Evolutionary conservation across 352 stramenopile genomes (phyloP).

Genomic region (Phytopythium boreale): DNA sequence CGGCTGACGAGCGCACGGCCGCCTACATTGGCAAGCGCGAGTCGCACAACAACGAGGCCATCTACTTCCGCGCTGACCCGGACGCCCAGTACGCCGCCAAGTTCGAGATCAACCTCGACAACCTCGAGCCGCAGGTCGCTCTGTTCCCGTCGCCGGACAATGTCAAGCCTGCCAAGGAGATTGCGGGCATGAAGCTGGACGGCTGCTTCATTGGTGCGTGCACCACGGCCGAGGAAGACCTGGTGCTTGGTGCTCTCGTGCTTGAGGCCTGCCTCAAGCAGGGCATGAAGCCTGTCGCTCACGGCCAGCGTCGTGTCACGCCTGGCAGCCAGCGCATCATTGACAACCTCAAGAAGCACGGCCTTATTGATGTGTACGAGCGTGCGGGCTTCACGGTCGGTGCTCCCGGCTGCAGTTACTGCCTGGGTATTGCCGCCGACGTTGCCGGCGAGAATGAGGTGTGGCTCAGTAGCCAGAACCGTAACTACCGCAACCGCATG

Average conservation of each 20-base stretch:
- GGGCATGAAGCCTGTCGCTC: conserved; percentile 49
- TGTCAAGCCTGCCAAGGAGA: conserved; percentile 63
- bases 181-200: conserved; percentile 71
- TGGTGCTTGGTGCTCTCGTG: conserved; percentile 76
- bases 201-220: conserved; percentile 87
- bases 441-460: conserved; percentile 80
- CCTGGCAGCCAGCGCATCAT: conserved; percentile 79
- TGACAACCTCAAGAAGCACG: conserved; percentile 74
- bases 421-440: conserved; percentile 78
- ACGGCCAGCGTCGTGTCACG: conserved; percentile 74
- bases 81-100: conserved; percentile 71
- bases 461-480: conserved; percentile 82
- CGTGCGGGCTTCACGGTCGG: conserved; percentile 75
- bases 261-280: conserved; percentile 72
- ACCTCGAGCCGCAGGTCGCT: conserved; percentile 70
- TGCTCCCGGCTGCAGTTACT: conserved; percentile 78
- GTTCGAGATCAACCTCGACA: conserved; percentile 71
- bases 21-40: conserved; percentile 75
- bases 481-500: conserved; percentile 89
- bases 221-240: conserved; percentile 78
- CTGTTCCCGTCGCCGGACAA: conserved; percentile 83
- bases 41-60: conserved; percentile 71
- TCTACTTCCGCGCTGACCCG: conserved; percentile 80
- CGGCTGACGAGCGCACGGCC: conserved; percentile 67
- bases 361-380: conserved; percentile 76